Base-by-base conservation (phyloP, 306 rosid genomes). In the Pterocarpus macrocarpus region DNA sequence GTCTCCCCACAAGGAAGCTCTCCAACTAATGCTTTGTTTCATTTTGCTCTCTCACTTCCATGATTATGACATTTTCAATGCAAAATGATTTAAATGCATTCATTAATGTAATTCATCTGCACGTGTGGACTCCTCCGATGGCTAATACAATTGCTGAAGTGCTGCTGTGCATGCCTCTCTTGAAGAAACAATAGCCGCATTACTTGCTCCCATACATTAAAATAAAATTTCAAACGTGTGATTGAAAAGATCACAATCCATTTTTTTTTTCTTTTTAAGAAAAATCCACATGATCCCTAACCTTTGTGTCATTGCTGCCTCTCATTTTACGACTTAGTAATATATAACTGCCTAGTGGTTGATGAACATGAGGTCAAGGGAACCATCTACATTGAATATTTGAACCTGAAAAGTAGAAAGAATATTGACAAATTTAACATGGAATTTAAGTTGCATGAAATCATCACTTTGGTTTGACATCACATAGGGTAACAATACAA, bases 101-200 rank as follows among this genome's bases (percentile, higher is more conserved):
- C 61, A 33, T 53, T 28, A 47, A 62, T 41, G 35, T 13, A 8
- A 39, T 49, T 63, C 74, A 77, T 22, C 32, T 43, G 30, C 82
- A 77, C 14, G 17, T 17, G 52, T 64, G 64, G 8, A 15, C 17
- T 43, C 12, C 8, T 62, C 2, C 58, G 62, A 72, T 58, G 30
- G 45, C 63, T 15, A 28, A 34, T 70, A 47, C 71, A 16, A 70
- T 57, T 68, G 63, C 83, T 59, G 59, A 16, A 70, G 43, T 68
- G 63, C 83, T 59, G 59, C 63, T 47, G 50, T 5, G 4, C 16
- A 44, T 77, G 80, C 77, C 68, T 83, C 83, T 45, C 10, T 35
- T 44, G 64, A 34, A 77, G 58, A 39, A 69, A 55, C 76, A 77
- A 34, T 56, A 55, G 43, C 64, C 45, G 55, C 56, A 30, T 59